phyloP scores from a whole-genome alignment of 2,329 filamentous ascomycete species.

The Talaromyces amestolkiae region DNA sequence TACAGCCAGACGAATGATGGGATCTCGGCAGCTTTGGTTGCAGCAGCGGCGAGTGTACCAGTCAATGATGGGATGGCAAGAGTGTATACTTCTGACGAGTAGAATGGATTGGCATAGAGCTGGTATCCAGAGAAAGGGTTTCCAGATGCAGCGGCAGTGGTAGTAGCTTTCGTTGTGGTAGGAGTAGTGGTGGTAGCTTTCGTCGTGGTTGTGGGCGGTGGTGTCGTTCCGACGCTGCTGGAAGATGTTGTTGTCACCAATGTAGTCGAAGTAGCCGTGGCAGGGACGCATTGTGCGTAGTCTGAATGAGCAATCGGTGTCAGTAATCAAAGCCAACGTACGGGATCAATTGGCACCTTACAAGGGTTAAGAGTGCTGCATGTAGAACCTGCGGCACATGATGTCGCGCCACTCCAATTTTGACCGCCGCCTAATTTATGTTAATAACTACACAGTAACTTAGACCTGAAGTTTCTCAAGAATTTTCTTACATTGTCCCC shows the following conservation, averaged over 20 bases:
- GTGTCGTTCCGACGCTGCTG: neutral
- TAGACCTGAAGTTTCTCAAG: neutral
- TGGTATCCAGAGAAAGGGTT: constrained; percentile 53
- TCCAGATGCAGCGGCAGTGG: constrained; percentile 36
- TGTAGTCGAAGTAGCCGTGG: constrained; percentile 6
- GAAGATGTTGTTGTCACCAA: constrained; percentile 7
- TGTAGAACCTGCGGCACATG: constrained; percentile 11
- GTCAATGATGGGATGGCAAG: constrained; percentile 62
- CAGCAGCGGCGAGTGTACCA: constrained; percentile 52
- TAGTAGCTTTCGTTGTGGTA: constrained; percentile 20
- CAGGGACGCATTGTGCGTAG: constrained; percentile 15
- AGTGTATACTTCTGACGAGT: constrained; percentile 52
- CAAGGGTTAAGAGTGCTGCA: constrained; percentile 10
- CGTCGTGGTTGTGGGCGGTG: constrained; percentile 20
- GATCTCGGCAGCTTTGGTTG: constrained; percentile 50
- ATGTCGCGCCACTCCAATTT: neutral
- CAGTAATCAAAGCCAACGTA: neutral
- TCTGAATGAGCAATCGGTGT: neutral
- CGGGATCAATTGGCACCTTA: neutral
- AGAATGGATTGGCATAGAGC: constrained; percentile 54
- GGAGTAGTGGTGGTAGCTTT: constrained; percentile 21
- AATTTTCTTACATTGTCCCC: constrained; percentile 10
- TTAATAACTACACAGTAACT: neutral
- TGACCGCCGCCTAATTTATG: constrained; percentile 8
- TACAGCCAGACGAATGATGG: constrained; percentile 55